These are phyloP conservation scores for Tetrahymena thermophila DNA, from an alignment of 73 alveolate species.

Conservation along the genomic window DNA sequence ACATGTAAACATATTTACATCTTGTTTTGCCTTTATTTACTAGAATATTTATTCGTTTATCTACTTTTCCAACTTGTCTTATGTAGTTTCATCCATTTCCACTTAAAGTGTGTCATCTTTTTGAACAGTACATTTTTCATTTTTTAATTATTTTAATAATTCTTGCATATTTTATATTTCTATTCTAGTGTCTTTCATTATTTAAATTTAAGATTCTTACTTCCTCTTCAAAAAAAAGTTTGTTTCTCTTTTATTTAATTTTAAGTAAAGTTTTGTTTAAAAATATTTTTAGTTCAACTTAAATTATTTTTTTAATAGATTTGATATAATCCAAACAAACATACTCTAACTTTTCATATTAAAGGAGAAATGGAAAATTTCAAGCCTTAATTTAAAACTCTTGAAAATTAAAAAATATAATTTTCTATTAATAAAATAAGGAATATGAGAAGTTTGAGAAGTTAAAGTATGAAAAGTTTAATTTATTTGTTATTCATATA, in stretches of 20 bases:
- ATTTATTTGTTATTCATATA: too few species aligned
- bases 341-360: too few species aligned
- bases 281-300: neutral
- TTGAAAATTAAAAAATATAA: too few species aligned
- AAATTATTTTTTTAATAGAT: neutral
- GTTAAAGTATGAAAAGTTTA: too few species aligned
- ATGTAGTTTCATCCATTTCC: neutral
- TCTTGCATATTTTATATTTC: neutral
- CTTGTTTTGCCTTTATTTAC: neutral
- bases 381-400: too few species aligned
- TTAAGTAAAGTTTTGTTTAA: too few species aligned
- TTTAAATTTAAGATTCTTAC: neutral
- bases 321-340: too few species aligned
- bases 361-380: too few species aligned
- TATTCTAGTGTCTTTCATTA: neutral
- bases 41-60: neutral
- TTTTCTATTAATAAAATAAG: too few species aligned
- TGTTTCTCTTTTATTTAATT: neutral
- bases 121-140: neutral
- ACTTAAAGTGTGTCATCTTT: neutral
- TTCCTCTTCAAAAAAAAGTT: neutral
- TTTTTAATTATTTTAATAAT: neutral
- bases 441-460: too few species aligned
- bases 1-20: neutral
- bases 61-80: neutral